Percentiles rank a stretch among this genome's conserved stretches.
Evolutionary conservation across 163 green algal genomes (phyloP).

Genomic region (Volvox carteri): DNA sequence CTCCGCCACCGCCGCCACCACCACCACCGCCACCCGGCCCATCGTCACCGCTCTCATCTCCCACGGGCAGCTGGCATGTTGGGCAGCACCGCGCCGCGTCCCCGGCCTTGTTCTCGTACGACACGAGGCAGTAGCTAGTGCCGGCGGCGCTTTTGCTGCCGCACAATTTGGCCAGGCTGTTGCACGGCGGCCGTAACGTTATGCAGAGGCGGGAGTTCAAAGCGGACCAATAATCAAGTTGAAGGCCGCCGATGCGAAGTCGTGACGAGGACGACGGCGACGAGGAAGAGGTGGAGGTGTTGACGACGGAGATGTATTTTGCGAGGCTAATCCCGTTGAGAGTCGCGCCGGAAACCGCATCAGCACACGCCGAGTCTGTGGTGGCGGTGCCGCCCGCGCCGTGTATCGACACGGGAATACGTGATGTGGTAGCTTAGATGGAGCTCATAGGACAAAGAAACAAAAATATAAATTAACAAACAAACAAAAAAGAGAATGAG

Average conservation of each 20-base stretch:
- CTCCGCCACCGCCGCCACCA: constrained; percentile 2
- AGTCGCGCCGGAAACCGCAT: background rate
- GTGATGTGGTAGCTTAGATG: no score
- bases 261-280: background rate
- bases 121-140: constrained; percentile 43
- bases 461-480: no score
- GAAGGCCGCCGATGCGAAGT: constrained; percentile 9
- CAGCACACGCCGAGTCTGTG: constrained; percentile 36
- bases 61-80: constrained; percentile 50
- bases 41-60: background rate
- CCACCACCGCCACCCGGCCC: constrained; percentile 4
- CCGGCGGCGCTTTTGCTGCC: background rate
- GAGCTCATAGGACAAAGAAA: no score
- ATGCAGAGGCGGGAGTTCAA: constrained; percentile 32
- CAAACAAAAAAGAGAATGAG: no score
- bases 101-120: constrained; percentile 25
- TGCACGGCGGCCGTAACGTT: constrained; percentile 38
- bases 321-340: constrained; percentile 40
- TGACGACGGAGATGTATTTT: background rate
- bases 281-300: background rate
- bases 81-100: constrained; percentile 17
- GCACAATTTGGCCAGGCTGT: constrained; percentile 38
- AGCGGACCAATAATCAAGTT: constrained; percentile 43
- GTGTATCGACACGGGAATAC: no score
- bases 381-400: no score